phyloP scores from a whole-genome alignment of 2,329 filamentous ascomycete genomes.

The Diplodia seriata region DNA sequence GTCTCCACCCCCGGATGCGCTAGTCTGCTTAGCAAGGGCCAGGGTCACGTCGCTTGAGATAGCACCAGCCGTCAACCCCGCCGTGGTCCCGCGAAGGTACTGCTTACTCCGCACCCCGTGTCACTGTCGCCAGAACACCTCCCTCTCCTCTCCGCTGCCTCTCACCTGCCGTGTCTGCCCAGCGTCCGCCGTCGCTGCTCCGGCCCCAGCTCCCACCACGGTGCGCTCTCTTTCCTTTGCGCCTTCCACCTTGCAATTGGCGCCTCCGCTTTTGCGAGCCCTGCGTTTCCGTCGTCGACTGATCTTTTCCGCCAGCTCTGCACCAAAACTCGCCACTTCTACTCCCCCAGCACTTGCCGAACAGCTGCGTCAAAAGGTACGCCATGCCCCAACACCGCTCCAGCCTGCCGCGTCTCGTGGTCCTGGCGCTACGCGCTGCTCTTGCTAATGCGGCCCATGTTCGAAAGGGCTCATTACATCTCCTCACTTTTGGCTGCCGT shows the following conservation, averaged over 20 bases:
- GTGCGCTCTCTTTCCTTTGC: neutral
- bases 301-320: neutral
- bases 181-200: neutral
- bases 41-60: neutral
- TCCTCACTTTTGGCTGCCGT: neutral
- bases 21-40: neutral
- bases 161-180: neutral
- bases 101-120: neutral
- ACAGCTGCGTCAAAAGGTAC: neutral
- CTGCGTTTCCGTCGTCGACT: neutral
- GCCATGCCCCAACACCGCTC: neutral
- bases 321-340: neutral
- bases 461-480: neutral
- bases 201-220: no score
- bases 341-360: neutral
- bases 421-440: neutral
- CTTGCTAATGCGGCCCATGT: neutral
- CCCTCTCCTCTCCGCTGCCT: neutral
- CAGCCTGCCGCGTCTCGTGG: neutral
- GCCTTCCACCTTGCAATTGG: neutral
- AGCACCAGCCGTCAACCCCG: neutral
- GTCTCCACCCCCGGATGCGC: conserved; percentile 23
- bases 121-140: neutral
- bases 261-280: neutral
- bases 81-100: neutral